Evolutionary conservation across 2,329 filamentous ascomycete genomes (phyloP).

Genomic region (Ceratocystis huliohia): DNA sequence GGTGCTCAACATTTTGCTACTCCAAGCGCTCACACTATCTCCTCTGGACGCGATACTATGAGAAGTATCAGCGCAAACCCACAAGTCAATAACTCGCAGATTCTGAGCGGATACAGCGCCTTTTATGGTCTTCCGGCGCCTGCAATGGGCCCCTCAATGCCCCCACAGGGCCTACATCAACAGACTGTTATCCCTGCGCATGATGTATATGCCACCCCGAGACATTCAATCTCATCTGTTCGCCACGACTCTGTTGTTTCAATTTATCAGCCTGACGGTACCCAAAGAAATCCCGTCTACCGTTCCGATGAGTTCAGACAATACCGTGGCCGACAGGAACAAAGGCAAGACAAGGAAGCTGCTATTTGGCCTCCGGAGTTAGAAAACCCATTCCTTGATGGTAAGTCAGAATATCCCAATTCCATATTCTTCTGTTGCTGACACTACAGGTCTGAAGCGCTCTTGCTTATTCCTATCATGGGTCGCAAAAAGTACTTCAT

Average conservation of each 20-base stretch:
- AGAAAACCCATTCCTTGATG: slow-evolving; percentile 55
- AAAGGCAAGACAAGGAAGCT: slow-evolving; percentile 45
- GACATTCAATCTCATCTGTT: slow-evolving; percentile 12
- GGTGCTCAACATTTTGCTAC: slow-evolving; percentile 34
- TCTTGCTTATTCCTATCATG: slow-evolving; percentile 53
- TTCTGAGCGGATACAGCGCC: slow-evolving; percentile 18
- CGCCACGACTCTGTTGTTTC: slow-evolving; percentile 17
- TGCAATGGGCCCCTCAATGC: slow-evolving; percentile 11
- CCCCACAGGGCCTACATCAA: slow-evolving; percentile 1
- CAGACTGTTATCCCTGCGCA: slow-evolving; percentile 6
- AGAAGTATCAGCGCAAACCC: slow-evolving; percentile 8
- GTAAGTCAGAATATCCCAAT: slow-evolving; percentile 31
- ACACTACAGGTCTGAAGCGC: slow-evolving; percentile 33
- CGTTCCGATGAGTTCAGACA: slow-evolving; percentile 50
- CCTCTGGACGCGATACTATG: slow-evolving; percentile 22
- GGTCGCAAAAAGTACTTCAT: slow-evolving; percentile 54
- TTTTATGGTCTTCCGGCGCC: slow-evolving; percentile 14
- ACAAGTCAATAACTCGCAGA: slow-evolving; percentile 5
- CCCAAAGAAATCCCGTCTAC: slow-evolving; percentile 45
- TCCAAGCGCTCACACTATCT: slow-evolving; percentile 36
- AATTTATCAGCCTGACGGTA: slow-evolving; percentile 22
- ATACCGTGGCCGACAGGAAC: slow-evolving; percentile 52
- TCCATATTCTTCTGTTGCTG: background rate
- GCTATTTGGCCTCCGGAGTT: slow-evolving; percentile 49
- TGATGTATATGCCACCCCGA: slow-evolving; percentile 9